Evolutionary conservation across 2,329 filamentous ascomycete species (phyloP).

Genomic region (Chaetomiaceae sp.): DNA sequence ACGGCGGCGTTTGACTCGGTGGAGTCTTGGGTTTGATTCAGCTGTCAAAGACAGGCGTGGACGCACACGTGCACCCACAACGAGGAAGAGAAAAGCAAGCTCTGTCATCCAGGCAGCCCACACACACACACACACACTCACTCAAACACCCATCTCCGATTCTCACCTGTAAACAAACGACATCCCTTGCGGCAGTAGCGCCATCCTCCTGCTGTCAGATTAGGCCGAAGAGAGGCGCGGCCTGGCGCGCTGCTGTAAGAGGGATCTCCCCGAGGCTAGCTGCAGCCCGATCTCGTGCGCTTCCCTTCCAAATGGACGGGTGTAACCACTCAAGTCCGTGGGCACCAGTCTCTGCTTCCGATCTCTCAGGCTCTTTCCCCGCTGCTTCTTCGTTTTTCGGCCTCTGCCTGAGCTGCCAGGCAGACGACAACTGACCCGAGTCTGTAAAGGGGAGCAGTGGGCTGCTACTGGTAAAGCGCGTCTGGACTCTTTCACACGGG

Average conservation of each 20-base stretch:
- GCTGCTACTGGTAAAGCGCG: too few relatives aligned
- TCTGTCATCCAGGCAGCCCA: too few relatives aligned
- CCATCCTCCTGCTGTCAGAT: conserved; percentile 1
- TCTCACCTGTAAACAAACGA: background rate
- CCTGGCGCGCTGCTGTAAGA: conserved; percentile 1
- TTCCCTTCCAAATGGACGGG: background rate
- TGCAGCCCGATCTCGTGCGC: conserved; percentile 7
- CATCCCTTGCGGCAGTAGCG: conserved; percentile 3
- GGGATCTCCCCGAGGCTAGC: conserved; percentile 1
- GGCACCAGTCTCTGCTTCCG: background rate
- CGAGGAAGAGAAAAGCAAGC: background rate
- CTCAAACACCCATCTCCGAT: too few relatives aligned
- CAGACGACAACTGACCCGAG: too few relatives aligned
- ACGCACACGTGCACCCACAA: background rate
- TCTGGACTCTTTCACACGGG: too few relatives aligned
- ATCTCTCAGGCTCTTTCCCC: background rate
- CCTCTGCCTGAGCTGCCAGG: too few relatives aligned
- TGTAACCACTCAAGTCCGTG: conserved; percentile 7
- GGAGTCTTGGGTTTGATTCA: background rate
- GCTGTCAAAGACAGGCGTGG: background rate
- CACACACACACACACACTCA: background rate
- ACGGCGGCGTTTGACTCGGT: background rate
- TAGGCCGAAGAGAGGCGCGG: background rate
- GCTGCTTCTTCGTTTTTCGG: background rate
- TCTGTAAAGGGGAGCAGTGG: too few relatives aligned